Conservation (phyloP, 2,329 filamentous ascomycete genomes). For the Aureobasidium pullulans region DNA sequence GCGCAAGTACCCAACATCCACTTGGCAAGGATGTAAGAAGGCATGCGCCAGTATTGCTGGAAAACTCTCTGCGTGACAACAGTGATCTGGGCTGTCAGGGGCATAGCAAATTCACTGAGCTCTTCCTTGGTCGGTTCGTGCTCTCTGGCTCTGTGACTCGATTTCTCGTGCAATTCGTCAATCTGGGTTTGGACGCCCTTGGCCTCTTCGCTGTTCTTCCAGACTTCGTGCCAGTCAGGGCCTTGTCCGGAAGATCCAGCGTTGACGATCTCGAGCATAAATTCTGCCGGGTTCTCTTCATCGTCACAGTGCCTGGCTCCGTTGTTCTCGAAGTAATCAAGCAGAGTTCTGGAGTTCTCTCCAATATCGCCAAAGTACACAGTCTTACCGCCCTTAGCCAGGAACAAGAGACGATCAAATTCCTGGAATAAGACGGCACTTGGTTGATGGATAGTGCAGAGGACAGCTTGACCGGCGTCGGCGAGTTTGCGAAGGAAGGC, state of each 20-base stretch:
- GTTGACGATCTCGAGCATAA: constrained; percentile 52
- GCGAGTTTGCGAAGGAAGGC: constrained; percentile 71
- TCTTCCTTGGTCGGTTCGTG: constrained; percentile 26
- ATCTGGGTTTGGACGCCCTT: constrained; percentile 31
- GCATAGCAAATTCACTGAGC: constrained; percentile 38
- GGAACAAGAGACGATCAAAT: constrained; percentile 73
- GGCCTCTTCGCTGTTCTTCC: constrained; percentile 28
- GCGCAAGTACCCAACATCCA: constrained; percentile 46
- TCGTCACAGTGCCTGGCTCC: constrained; percentile 50
- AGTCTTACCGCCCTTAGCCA: constrained; percentile 69
- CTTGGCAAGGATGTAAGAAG: constrained; percentile 49
- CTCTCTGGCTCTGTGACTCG: constrained; percentile 23
- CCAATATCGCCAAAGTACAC: constrained; percentile 86
- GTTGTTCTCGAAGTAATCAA: constrained; percentile 49
- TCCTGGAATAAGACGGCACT: constrained; percentile 81
- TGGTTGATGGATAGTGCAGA: constrained; percentile 88
- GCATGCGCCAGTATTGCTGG: constrained; percentile 41
- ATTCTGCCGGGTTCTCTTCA: constrained; percentile 65
- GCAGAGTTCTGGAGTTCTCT: constrained; percentile 62
- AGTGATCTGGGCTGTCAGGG: constrained; percentile 28
- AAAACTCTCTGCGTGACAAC: constrained; percentile 36
- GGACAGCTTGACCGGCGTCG: constrained; percentile 74
- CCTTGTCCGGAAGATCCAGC: constrained; percentile 27
- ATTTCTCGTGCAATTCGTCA: constrained; percentile 31
- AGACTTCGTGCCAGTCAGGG: constrained; percentile 35